phyloP scores from a whole-genome alignment of 2,329 filamentous ascomycete species.

The Dactylellina cionopaga region DNA sequence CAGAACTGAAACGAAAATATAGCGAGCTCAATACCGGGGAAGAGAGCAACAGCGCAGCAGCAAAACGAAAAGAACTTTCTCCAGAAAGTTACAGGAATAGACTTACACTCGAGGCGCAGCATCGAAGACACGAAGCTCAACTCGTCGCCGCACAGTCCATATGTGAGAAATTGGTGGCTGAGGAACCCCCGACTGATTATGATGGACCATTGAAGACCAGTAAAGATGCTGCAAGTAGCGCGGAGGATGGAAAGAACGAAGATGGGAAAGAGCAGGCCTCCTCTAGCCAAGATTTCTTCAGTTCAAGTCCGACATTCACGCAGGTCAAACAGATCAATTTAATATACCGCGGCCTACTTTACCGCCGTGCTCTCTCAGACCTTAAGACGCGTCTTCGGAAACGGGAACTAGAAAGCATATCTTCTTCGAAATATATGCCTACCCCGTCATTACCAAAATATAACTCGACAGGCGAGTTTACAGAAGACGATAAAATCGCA shows the following conservation, averaged over 20 bases:
- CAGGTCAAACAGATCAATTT: constrained; percentile 77
- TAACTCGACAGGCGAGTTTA: constrained; percentile 72
- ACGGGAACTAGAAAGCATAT: constrained; percentile 73
- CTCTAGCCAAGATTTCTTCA: constrained; percentile 49
- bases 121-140: constrained; percentile 73
- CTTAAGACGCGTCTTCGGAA: constrained; percentile 72
- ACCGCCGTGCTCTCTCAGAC: constrained; percentile 75
- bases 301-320: constrained; percentile 42
- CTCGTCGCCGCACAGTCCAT: constrained; percentile 83
- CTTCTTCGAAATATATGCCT: constrained; percentile 57
- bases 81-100: constrained; percentile 78
- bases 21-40: constrained; percentile 69
- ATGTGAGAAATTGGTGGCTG: constrained; percentile 77
- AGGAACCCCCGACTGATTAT: constrained; percentile 58
- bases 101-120: constrained; percentile 75
- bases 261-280: constrained; percentile 53
- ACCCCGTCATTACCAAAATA: constrained; percentile 70
- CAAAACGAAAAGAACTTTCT: constrained; percentile 72
- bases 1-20: constrained; percentile 80
- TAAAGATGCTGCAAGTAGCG: constrained; percentile 49
- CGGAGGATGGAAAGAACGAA: constrained; percentile 23
- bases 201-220: constrained; percentile 55
- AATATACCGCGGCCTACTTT: constrained; percentile 80
- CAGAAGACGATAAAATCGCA: constrained; percentile 76
- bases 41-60: constrained; percentile 55